These are phyloP conservation scores for Aphanomyces cochlioides DNA, from an alignment of 352 stramenopile genomes.

Conservation along the genomic window DNA sequence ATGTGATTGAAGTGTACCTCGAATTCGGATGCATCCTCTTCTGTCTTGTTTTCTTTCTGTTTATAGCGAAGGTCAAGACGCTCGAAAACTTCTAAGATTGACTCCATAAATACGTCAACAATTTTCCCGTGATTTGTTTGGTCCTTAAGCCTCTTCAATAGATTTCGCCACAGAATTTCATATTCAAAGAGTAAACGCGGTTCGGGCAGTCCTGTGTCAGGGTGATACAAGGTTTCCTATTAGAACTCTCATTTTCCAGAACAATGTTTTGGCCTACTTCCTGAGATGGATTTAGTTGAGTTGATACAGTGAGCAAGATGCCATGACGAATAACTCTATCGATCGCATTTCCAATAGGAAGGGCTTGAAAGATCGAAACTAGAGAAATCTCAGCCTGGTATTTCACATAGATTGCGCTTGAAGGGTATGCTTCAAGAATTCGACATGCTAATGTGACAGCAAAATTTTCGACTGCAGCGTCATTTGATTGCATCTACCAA, in stretches of 20 bases:
- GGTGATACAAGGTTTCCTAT: slow-evolving; percentile 62
- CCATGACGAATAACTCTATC: slow-evolving; percentile 56
- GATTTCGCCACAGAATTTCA: slow-evolving; percentile 53
- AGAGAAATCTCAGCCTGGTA: slow-evolving; percentile 54
- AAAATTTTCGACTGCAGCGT: slow-evolving; percentile 11
- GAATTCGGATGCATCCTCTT: slow-evolving; percentile 46
- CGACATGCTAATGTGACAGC: slow-evolving; percentile 2
- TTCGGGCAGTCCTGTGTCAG: slow-evolving; percentile 63
- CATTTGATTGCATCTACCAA: slow-evolving; percentile 4
- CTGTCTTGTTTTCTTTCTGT: slow-evolving; percentile 48
- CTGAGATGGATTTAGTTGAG: slow-evolving; percentile 45
- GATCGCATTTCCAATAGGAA: slow-evolving; percentile 41
- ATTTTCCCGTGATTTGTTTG: slow-evolving; percentile 38
- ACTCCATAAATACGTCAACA: slow-evolving; percentile 53
- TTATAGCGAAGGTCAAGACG: slow-evolving; percentile 67
- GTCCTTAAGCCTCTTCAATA: background rate
- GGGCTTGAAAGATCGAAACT: slow-evolving; percentile 42
- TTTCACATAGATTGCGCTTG: slow-evolving; percentile 24
- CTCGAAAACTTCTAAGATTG: slow-evolving; percentile 43
- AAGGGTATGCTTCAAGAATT: slow-evolving; percentile 18
- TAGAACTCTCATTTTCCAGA: background rate
- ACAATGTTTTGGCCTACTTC: slow-evolving; percentile 34
- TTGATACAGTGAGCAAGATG: slow-evolving; percentile 67
- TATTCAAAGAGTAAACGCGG: slow-evolving; percentile 76
- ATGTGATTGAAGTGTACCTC: slow-evolving; percentile 39